Base-by-base conservation (phyloP, 768 basidiomycete genomes). In the Suillus plorans region DNA sequence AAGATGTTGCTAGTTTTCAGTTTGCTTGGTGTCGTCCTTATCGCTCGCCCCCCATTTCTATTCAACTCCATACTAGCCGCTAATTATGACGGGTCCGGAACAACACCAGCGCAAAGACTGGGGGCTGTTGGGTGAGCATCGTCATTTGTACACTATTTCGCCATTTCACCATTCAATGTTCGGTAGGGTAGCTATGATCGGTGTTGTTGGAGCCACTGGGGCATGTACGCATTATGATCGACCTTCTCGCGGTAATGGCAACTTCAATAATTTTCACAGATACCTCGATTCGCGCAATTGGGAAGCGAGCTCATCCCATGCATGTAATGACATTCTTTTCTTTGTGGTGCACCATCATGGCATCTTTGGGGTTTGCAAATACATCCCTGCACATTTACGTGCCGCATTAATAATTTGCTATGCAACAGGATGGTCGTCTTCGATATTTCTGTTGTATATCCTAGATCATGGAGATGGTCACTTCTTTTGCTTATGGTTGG, bases 1-100 rank as follows among this genome's bases (percentile, higher is more conserved):
- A 50, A 37, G 49, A 16, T 53, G 39, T 57, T 31, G 45, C 22
- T 69, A 85, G 85, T 89, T 14, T 81, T 83, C 60, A 89, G 91
- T 74, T 81, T 96, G 41, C 45, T 84, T 9, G 95, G 94, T 0
- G 92, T 94, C 10, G 72, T 95, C 12, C 80, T 95, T 7, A 92
- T 97, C 57, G 91, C 94, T 9, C 82, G 92, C 41, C 95, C 95
- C 0, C 77, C 82, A 1, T 86, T 87, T 58, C 68, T 97, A 9
- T 96, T 97, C 69, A 88, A 89, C 3, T 60, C 64, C 60, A 34
- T 53, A 4, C 60, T 63, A 41, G 31, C 47, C 34, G 18, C 14
- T 8, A 34, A 42, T 36, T 16, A 14, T 18, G 61, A 53, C 14
- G 61, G 50, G 16, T 58, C 64, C 7, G 66, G 66, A 34, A 75